phyloP scores from a whole-genome alignment of 1,139 yeast genomes.

The Saccharomycopsis hybrid region DNA sequence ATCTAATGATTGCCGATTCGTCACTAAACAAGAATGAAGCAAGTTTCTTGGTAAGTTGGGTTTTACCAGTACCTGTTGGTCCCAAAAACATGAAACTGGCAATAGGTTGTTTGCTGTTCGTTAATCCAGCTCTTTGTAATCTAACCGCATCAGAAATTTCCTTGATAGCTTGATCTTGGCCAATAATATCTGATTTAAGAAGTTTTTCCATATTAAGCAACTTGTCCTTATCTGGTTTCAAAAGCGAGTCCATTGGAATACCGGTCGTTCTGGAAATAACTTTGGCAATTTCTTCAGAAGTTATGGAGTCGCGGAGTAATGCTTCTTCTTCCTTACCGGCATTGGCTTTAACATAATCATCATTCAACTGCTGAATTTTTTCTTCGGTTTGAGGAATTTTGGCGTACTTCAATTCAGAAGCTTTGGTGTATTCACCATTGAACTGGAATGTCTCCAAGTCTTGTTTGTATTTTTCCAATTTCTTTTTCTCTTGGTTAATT shows the following conservation, averaged over 20 bases:
- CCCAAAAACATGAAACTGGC: slow-evolving; percentile 95
- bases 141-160: slow-evolving; percentile 93
- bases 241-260: slow-evolving; percentile 82
- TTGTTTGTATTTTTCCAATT: slow-evolving; percentile 74
- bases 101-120: slow-evolving; percentile 89
- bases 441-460: slow-evolving; percentile 81
- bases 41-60: slow-evolving; percentile 85
- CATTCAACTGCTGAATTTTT: slow-evolving; percentile 17
- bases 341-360: slow-evolving; percentile 21
- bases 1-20: slow-evolving; percentile 76
- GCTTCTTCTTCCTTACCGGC: slow-evolving; percentile 25
- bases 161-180: slow-evolving; percentile 90
- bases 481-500: slow-evolving; percentile 71
- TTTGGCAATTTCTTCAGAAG: slow-evolving; percentile 86
- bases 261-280: slow-evolving; percentile 95
- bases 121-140: slow-evolving; percentile 91
- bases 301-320: slow-evolving; percentile 84
- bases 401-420: slow-evolving; percentile 84
- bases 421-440: slow-evolving; percentile 77
- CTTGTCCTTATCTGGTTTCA: slow-evolving; percentile 93
- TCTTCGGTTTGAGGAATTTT: slow-evolving; percentile 73
- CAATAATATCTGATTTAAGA: slow-evolving; percentile 72
- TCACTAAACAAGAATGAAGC: slow-evolving; percentile 91
- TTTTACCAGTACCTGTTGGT: slow-evolving; percentile 98
- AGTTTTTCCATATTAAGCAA: slow-evolving; percentile 80